Evolutionary conservation across 2,329 filamentous ascomycete species (phyloP).

Genomic region (Drechslerella coelobrocha): DNA sequence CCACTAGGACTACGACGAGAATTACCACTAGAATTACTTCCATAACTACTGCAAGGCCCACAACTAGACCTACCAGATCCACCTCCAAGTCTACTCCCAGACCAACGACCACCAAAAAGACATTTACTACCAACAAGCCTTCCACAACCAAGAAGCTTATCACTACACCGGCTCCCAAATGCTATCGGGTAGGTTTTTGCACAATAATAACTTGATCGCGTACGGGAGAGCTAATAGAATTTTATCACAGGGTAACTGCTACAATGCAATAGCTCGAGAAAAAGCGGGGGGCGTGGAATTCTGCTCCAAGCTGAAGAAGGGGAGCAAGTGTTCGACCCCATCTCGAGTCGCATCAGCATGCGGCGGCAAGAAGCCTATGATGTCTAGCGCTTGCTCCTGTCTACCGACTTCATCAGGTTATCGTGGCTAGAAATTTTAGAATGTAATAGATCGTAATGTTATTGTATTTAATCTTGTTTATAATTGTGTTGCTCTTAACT

Average conservation of each 20-base stretch:
- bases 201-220: neutral
- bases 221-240: neutral
- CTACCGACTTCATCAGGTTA: slow-evolving; percentile 16
- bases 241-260: slow-evolving; percentile 16
- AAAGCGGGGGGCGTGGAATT: slow-evolving; percentile 8
- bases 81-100: slow-evolving; percentile 12
- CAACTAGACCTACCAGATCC: neutral
- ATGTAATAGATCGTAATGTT: too few species aligned
- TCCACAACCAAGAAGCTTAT: slow-evolving; percentile 5
- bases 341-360: slow-evolving; percentile 21
- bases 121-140: slow-evolving; percentile 10
- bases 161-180: slow-evolving; percentile 26
- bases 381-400: slow-evolving; percentile 23
- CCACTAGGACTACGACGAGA: slow-evolving; percentile 7
- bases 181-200: slow-evolving; percentile 20
- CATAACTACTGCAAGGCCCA: slow-evolving; percentile 1
- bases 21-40: slow-evolving; percentile 7
- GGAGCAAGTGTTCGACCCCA: slow-evolving; percentile 16
- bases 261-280: slow-evolving; percentile 23
- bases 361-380: slow-evolving; percentile 15
- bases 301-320: slow-evolving; percentile 16
- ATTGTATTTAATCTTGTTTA: too few species aligned
- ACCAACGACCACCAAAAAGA: neutral
- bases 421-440: slow-evolving; percentile 8
- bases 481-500: too few species aligned